These are phyloP conservation scores for Chloropicon primus DNA, from an alignment of 139 green algal genomes.

Conservation along the genomic window DNA sequence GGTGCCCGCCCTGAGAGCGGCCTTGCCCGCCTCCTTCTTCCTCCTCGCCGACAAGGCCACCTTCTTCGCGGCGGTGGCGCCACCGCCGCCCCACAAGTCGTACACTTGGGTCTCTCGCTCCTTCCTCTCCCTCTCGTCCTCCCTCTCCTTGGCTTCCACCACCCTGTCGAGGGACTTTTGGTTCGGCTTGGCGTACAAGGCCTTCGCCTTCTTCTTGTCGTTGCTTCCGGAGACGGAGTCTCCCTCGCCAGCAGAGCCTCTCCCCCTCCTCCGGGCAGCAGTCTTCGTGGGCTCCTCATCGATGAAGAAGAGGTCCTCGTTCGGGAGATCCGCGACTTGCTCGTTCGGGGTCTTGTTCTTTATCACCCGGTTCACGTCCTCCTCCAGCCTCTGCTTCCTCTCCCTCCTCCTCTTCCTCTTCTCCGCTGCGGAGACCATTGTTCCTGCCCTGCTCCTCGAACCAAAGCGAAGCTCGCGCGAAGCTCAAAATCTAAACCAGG, in stretches of 20 bases:
- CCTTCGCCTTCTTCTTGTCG: neutral
- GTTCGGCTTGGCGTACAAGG: neutral
- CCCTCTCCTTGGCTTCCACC: neutral
- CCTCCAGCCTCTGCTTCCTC: neutral
- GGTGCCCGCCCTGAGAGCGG: neutral
- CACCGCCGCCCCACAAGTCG: neutral
- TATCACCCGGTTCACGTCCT: neutral
- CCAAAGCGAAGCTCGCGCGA: no score
- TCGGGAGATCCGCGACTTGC: neutral
- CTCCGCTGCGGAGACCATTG: neutral
- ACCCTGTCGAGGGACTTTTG: neutral
- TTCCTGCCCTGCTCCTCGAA: neutral
- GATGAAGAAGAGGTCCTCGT: neutral
- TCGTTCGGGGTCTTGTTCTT: neutral
- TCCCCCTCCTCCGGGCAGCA: no score
- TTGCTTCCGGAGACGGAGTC: no score
- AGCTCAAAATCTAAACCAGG: no score
- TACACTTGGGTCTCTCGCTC: neutral
- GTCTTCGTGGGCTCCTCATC: neutral
- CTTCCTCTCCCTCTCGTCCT: neutral
- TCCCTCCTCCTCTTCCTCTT: neutral
- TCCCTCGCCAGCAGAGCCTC: no score
- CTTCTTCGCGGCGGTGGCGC: neutral
- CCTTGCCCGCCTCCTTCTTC: neutral
- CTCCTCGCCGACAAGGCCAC: neutral